Percentiles rank a stretch among this genome's conserved stretches.
phyloP scores from a whole-genome alignment of 805 yeast species.

The Candida golubevii region DNA sequence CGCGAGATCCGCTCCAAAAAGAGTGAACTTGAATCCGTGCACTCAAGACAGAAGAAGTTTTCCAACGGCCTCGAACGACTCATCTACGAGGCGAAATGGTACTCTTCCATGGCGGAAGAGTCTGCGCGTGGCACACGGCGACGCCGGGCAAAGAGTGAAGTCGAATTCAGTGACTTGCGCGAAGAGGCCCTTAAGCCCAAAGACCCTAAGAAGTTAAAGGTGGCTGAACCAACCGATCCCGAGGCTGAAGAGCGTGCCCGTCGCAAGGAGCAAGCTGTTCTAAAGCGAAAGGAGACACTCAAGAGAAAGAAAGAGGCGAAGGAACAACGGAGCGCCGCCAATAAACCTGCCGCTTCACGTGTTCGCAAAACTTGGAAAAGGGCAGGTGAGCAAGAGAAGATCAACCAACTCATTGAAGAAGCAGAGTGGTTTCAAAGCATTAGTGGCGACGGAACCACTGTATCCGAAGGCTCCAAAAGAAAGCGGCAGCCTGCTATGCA shows the following conservation, averaged over 20 bases:
- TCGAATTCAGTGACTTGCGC: constrained; percentile 16
- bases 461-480: constrained; percentile 33
- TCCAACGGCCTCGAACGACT: constrained; percentile 28
- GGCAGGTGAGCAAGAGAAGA: constrained; percentile 2
- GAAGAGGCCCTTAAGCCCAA: constrained; percentile 6
- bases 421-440: constrained; percentile 38
- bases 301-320: constrained; percentile 7
- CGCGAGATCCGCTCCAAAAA: constrained; percentile 20
- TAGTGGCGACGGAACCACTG: constrained; percentile 31
- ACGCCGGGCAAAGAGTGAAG: constrained; percentile 13
- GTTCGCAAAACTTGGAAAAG: constrained; percentile 1
- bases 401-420: constrained; percentile 18
- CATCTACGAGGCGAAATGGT: constrained; percentile 40
- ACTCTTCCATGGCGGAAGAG: constrained; percentile 19
- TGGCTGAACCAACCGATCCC: neutral
- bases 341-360: constrained; percentile 6
- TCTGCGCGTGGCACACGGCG: constrained; percentile 14
- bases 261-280: constrained; percentile 1
- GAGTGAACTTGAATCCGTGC: constrained; percentile 23
- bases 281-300: constrained; percentile 6
- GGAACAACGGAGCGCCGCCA: neutral
- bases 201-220: constrained; percentile 4
- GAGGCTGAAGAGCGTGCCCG: constrained; percentile 3
- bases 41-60: constrained; percentile 26
- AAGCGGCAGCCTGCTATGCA: constrained; percentile 25